Evolutionary conservation across 2,329 filamentous ascomycete genomes (phyloP).

Genomic region (Colletotrichum australisinense): DNA sequence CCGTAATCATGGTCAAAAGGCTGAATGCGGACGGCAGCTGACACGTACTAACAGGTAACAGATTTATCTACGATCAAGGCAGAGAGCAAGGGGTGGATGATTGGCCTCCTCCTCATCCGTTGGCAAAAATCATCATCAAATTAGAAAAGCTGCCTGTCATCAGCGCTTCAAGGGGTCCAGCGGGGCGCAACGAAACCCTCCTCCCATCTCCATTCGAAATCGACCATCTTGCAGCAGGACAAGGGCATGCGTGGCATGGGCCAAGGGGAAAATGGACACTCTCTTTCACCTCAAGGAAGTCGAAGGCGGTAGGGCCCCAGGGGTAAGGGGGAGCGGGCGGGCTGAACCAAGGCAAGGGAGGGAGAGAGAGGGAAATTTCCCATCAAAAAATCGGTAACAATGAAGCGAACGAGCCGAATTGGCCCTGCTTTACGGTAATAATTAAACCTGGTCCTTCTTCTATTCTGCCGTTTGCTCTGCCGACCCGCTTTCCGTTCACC

Average conservation of each 20-base stretch:
- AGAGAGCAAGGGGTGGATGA: not conserved
- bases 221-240: slow-evolving; percentile 8
- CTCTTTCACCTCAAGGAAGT: too few species aligned
- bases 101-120: not conserved
- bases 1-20: not conserved
- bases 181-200: not conserved
- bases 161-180: slow-evolving; percentile 9
- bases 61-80: not conserved
- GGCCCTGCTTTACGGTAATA: not conserved
- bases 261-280: not conserved
- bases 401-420: slow-evolving; percentile 25
- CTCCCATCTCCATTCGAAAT: not conserved
- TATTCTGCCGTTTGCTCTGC: not conserved
- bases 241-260: slow-evolving; percentile 1
- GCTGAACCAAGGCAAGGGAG: not conserved
- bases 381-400: not conserved
- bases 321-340: not conserved
- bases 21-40: not conserved
- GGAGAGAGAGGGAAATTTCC: not conserved
- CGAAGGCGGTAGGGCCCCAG: too few species aligned
- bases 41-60: not conserved
- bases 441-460: not conserved
- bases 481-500: slow-evolving; percentile 2
- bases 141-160: not conserved
- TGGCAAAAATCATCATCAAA: not conserved